phyloP scores from a whole-genome alignment of 768 basidiomycete species.

The Serpula lacrymans region DNA sequence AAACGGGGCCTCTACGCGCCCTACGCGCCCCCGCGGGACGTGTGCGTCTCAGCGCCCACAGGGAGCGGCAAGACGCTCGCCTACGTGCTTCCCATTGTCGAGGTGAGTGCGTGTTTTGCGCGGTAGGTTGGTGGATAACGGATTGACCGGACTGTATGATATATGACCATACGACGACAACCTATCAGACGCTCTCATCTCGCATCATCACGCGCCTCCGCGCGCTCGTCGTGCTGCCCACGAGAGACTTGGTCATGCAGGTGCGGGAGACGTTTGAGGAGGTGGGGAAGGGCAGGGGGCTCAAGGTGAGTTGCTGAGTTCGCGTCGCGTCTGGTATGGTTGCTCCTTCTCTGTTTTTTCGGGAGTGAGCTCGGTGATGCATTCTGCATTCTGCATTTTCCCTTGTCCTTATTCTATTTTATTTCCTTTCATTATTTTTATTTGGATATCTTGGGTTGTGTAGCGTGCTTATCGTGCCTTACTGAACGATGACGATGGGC shows the following conservation, averaged over 20 bases:
- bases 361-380: too few relatives aligned
- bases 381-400: too few relatives aligned
- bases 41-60: slow-evolving; percentile 95
- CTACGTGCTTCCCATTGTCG: slow-evolving; percentile 91
- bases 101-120: slow-evolving; percentile 43
- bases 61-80: slow-evolving; percentile 97
- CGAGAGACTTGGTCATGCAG: slow-evolving; percentile 88
- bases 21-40: slow-evolving; percentile 66
- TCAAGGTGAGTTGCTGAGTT: slow-evolving; percentile 73
- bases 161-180: not conserved
- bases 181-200: slow-evolving; percentile 66
- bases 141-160: too few relatives aligned
- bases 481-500: not conserved
- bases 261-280: slow-evolving; percentile 91
- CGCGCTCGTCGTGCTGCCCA: slow-evolving; percentile 88
- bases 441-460: too few relatives aligned
- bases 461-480: too few relatives aligned
- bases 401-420: too few relatives aligned
- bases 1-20: slow-evolving; percentile 59
- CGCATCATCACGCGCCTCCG: slow-evolving; percentile 81
- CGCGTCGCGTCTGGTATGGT: too few relatives aligned
- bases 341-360: too few relatives aligned
- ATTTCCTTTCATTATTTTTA: slow-evolving; percentile 7
- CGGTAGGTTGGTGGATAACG: not conserved
- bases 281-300: slow-evolving; percentile 76